Evolutionary conservation across 805 yeast genomes (phyloP).

Genomic region (Candida koratica): DNA sequence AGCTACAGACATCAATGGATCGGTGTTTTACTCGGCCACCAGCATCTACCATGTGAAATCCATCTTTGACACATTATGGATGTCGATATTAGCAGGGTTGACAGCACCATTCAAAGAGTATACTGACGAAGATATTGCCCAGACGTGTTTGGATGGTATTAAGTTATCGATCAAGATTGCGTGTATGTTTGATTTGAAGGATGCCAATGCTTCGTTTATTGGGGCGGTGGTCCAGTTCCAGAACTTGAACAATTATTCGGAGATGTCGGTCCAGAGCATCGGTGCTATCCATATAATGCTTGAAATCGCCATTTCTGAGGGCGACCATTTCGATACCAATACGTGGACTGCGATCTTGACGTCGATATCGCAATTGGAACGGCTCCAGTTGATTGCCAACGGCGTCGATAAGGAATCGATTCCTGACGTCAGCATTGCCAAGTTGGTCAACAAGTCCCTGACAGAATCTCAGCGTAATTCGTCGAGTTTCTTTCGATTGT

Average conservation of each 20-base stretch:
- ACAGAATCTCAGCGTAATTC: slow-evolving; percentile 45
- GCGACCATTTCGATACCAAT: slow-evolving; percentile 51
- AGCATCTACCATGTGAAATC: slow-evolving; percentile 89
- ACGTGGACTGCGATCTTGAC: slow-evolving; percentile 85
- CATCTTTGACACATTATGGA: slow-evolving; percentile 92
- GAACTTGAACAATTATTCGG: slow-evolving; percentile 72
- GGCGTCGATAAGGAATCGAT: slow-evolving; percentile 80
- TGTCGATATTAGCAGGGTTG: slow-evolving; percentile 91
- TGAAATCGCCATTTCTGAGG: slow-evolving; percentile 74
- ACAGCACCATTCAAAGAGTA: slow-evolving; percentile 91
- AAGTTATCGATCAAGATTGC: slow-evolving; percentile 78
- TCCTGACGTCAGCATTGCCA: slow-evolving; percentile 81
- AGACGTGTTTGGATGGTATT: slow-evolving; percentile 78
- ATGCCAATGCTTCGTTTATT: slow-evolving; percentile 84
- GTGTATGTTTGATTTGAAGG: slow-evolving; percentile 74
- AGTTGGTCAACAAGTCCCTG: slow-evolving; percentile 53
- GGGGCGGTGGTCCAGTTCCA: slow-evolving; percentile 87
- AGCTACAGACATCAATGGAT: slow-evolving; percentile 30
- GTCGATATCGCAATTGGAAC: slow-evolving; percentile 85
- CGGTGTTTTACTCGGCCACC: slow-evolving; percentile 71
- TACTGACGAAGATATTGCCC: slow-evolving; percentile 68
- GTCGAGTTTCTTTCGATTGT: slow-evolving; percentile 54
- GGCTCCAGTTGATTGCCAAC: slow-evolving; percentile 80
- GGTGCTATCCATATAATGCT: slow-evolving; percentile 72
- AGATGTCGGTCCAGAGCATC: slow-evolving; percentile 73